Evolutionary conservation across 257 asterid genomes (phyloP).

Genomic region (Thymus mandschuricus): DNA sequence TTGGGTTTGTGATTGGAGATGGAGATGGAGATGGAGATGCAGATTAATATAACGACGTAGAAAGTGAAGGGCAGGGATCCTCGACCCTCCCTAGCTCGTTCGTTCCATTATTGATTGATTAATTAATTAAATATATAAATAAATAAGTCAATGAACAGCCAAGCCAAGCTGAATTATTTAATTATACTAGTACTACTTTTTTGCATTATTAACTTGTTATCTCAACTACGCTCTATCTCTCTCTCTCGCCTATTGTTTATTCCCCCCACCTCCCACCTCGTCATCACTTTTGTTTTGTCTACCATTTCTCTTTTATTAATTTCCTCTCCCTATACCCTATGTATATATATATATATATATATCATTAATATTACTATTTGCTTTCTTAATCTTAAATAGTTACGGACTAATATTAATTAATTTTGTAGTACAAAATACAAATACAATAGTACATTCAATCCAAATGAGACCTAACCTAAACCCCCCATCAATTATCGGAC

Average conservation of each 20-base stretch:
- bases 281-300: conserved; percentile 14
- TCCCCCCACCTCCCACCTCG: conserved; percentile 14
- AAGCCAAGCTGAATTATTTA: conserved; percentile 8
- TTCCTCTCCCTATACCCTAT: too few relatives aligned
- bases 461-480: too few relatives aligned
- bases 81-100: too few relatives aligned
- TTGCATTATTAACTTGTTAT: conserved; percentile 34
- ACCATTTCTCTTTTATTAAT: neutral
- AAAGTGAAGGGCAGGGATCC: neutral
- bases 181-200: neutral
- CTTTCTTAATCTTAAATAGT: too few relatives aligned
- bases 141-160: conserved; percentile 37
- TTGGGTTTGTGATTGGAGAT: neutral
- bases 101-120: neutral
- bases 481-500: neutral
- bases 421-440: too few relatives aligned
- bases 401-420: too few relatives aligned
- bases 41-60: conserved; percentile 21
- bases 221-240: conserved; percentile 13
- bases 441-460: too few relatives aligned
- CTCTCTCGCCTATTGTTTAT: conserved; percentile 9
- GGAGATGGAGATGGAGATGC: neutral
- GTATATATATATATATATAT: too few relatives aligned
- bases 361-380: too few relatives aligned
- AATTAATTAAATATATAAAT: neutral